Percentiles rank a stretch among this genome's conserved stretches.
Conservation (phyloP, 805 yeast species). For the Kodamaea leandrae region DNA sequence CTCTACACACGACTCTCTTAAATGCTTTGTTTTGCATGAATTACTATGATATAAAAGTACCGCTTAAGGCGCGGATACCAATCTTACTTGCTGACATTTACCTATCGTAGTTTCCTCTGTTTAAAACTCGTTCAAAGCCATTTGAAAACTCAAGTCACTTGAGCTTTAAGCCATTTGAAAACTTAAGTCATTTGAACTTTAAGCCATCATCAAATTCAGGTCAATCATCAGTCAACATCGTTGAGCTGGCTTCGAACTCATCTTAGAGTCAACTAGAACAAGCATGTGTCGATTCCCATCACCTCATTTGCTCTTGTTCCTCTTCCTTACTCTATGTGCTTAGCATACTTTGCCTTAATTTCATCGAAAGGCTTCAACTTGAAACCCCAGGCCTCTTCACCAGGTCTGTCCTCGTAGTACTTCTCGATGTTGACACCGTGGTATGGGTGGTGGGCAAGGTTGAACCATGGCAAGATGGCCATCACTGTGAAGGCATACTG, state of each 20-base stretch:
- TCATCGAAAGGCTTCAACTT: constrained; percentile 49
- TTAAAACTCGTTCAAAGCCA: no score
- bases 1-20: constrained; percentile 1
- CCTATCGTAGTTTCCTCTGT: no score
- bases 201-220: no score
- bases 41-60: constrained; percentile 1
- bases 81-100: no score
- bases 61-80: no score
- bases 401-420: constrained; percentile 48
- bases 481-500: constrained; percentile 61
- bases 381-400: constrained; percentile 60
- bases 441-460: constrained; percentile 74
- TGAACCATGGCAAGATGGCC: constrained; percentile 77
- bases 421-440: constrained; percentile 67
- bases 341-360: constrained; percentile 37
- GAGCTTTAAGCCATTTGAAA: no score
- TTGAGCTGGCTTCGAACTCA: no score
- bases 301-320: background rate
- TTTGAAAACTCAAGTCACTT: no score
- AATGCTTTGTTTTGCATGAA: background rate
- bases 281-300: no score
- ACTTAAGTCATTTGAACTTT: no score
- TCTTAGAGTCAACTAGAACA: no score
- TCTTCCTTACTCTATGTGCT: constrained; percentile 20
- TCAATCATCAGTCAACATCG: no score